Base-by-base conservation (phyloP, 441 rosid genomes). In the Arabidopsis lyrata region DNA sequence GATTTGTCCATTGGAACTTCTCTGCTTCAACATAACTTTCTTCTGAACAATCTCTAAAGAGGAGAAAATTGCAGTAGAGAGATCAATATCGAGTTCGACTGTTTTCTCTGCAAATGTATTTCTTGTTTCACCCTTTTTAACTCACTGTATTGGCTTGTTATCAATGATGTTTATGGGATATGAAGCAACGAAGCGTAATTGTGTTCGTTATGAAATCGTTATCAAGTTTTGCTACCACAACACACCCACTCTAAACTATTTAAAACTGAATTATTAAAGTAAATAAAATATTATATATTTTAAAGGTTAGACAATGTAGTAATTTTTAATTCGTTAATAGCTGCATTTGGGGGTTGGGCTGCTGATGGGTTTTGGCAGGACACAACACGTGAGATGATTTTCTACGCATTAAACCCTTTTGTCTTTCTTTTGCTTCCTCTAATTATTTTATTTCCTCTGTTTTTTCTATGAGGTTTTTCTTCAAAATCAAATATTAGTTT, bases 331-430 rank as follows among this genome's bases (percentile, higher is more conserved):
- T 70, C 39, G 50, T 29, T 29, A 39, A 61, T 62, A 36, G 8
- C 55, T 61, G 45, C 75, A 50, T 35, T 58, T 22, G 55, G 64
- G 20, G 45, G 47, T 35, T 47, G 15, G 53, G 6, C 32, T 16
- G 53, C 20, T 50, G 13, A 47, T 70, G 58, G 67, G 49, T 48
- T 59, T 39, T 55, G 22, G 39, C 22, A 7, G 52, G 45, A 31
- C 56, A 63, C 39, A 59, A 41, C 69, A 72, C 62, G 63, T 63
- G 69, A 63, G 31, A n/a, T 62, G 45, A 53, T 42, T 24, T 68
- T 41, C 14, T 22, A 41, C 39, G 14, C 72, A 68, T 54, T 54
- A 53, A 18, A 54, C 13, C 22, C 5, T 39, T 68, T 68, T 69
- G 24, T 69, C 47, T 69, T 69, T 57, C 42, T 34, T 56, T 57